Conservation (phyloP, 1,284 basidiomycete genomes). For the Mrakiaceae sp. region DNA sequence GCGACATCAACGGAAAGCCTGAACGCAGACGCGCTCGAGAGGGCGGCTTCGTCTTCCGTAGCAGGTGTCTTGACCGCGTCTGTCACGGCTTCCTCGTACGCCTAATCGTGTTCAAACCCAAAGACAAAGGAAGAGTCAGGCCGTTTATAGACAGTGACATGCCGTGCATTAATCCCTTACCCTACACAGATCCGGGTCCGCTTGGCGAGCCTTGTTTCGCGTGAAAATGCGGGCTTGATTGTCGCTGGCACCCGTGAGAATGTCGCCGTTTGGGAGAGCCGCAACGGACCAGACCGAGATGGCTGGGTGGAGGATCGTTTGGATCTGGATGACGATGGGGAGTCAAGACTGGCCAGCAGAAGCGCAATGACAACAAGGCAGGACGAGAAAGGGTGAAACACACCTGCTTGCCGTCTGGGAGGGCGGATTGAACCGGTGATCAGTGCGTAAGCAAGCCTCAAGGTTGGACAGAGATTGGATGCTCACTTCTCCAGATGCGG, state of each 20-base stretch:
- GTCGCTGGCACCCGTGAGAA: conserved; percentile 77
- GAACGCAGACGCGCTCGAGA: conserved; percentile 4
- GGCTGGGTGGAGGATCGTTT: conserved; percentile 68
- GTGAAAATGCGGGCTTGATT: conserved; percentile 72
- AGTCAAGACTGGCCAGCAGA: conserved; percentile 5
- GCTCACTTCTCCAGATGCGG: conserved; percentile 61
- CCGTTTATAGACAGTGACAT: conserved; percentile 37
- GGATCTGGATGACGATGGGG: conserved; percentile 54
- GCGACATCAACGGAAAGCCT: conserved; percentile 15
- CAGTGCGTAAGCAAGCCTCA: conserved; percentile 7
- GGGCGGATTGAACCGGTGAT: not conserved
- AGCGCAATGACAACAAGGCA: not conserved
- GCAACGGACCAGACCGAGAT: conserved; percentile 84
- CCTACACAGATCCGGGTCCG: conserved; percentile 34
- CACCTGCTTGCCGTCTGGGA: conserved; percentile 4
- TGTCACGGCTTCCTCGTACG: conserved; percentile 56
- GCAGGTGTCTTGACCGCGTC: conserved; percentile 4
- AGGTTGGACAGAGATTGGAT: not conserved
- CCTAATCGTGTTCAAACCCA: not conserved
- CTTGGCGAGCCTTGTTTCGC: conserved; percentile 55
- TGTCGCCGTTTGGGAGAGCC: conserved; percentile 70
- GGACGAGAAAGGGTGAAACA: conserved; percentile 8
- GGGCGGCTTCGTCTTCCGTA: not conserved
- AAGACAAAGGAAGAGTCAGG: too few species aligned
- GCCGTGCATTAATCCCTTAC: conserved; percentile 47